Conservation (phyloP, 371 early-diverging fungal species). For the Blastocladiella emersonii region DNA sequence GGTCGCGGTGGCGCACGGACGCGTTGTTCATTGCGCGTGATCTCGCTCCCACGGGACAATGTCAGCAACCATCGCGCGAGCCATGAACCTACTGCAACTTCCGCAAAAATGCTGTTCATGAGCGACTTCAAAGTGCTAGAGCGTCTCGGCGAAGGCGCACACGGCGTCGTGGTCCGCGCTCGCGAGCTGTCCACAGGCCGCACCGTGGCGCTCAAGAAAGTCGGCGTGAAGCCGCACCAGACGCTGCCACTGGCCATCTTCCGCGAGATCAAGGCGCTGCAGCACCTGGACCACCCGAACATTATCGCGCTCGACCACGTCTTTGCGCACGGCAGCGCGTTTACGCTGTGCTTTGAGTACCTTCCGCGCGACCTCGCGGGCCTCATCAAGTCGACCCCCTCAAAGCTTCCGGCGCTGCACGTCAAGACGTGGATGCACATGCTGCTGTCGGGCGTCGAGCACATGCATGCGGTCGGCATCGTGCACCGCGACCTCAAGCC, state of each 20-base stretch:
- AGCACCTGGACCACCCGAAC: slow-evolving; percentile 29
- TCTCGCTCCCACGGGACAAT: no score
- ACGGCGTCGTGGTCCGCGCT: slow-evolving; percentile 50
- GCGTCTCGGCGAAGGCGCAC: slow-evolving; percentile 47
- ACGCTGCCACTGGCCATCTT: slow-evolving; percentile 30
- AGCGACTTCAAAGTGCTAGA: neutral
- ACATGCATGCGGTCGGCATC: slow-evolving; percentile 29
- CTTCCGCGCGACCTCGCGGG: slow-evolving; percentile 28
- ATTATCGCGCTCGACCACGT: slow-evolving; percentile 28
- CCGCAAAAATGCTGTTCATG: neutral
- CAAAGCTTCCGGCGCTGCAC: slow-evolving; percentile 22
- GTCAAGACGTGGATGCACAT: slow-evolving; percentile 34
- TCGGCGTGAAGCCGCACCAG: slow-evolving; percentile 26
- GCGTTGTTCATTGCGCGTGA: no score
- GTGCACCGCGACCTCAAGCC: slow-evolving; percentile 35
- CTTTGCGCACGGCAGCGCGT: slow-evolving; percentile 23
- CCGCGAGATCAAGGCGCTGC: slow-evolving; percentile 34
- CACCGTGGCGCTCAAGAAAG: slow-evolving; percentile 35
- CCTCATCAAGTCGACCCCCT: slow-evolving; percentile 15
- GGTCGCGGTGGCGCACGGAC: no score
- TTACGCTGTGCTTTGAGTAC: slow-evolving; percentile 34
- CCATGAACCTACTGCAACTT: neutral
- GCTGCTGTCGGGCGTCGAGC: slow-evolving; percentile 30
- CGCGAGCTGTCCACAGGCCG: slow-evolving; percentile 25
- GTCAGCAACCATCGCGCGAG: no score